Evolutionary conservation across 192 early-diverging fungal genomes (phyloP).

Genomic region (Dimargaris xerosporica): DNA sequence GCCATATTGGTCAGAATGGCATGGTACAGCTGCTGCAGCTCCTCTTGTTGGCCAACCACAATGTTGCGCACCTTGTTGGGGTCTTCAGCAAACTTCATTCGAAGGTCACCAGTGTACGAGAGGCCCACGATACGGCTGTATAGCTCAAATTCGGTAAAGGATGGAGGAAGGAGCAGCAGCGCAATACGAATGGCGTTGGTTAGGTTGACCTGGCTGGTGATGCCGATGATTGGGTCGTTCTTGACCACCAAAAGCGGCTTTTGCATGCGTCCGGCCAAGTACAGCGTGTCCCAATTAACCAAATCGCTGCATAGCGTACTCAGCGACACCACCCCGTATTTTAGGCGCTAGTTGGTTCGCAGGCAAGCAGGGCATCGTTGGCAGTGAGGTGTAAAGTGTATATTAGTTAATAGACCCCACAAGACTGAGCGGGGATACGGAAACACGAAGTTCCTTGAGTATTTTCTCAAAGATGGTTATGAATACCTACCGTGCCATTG

Average conservation of each 20-base stretch:
- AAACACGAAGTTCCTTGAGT: conserved; percentile 10
- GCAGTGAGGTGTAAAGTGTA: too few species aligned
- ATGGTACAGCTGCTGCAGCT: conserved; percentile 40
- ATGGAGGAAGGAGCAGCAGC: conserved; percentile 62
- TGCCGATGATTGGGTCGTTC: conserved; percentile 26
- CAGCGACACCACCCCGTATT: conserved; percentile 95
- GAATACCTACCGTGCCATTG: conserved; percentile 53
- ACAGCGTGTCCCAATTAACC: conserved; percentile 87
- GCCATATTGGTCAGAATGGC: conserved; percentile 31
- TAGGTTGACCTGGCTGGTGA: conserved; percentile 58
- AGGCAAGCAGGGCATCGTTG: too few species aligned
- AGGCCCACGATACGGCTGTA: conserved; percentile 68
- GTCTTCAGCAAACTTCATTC: conserved; percentile 88
- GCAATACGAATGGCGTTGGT: conserved; percentile 69
- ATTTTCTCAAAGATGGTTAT: neutral
- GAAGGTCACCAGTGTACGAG: conserved; percentile 86
- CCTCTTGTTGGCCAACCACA: conserved; percentile 55
- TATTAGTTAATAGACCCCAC: too few species aligned
- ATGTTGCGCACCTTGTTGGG: conserved; percentile 93
- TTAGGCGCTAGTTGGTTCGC: conserved; percentile 33
- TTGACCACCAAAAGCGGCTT: conserved; percentile 55
- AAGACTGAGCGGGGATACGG: neutral
- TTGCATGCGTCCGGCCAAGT: conserved; percentile 91
- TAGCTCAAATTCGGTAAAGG: conserved; percentile 69
- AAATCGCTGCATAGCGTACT: conserved; percentile 74